Conservation (phyloP, 805 yeast species). For the Teunomyces panamensis region DNA sequence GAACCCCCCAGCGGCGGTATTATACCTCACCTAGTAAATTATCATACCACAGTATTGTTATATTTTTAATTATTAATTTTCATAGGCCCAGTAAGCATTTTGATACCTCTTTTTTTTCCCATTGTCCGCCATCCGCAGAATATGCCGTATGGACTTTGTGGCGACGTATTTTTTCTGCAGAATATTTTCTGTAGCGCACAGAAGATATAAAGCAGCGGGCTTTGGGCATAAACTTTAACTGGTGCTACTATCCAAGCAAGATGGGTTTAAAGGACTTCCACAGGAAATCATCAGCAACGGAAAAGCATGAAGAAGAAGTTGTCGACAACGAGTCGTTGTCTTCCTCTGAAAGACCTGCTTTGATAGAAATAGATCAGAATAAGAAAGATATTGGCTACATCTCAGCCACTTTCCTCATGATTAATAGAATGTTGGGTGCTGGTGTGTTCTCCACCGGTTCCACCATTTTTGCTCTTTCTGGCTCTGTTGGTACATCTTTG, state of each 20-base stretch:
- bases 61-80: too few relatives aligned
- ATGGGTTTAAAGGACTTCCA: constrained; percentile 12
- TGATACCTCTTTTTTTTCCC: not conserved
- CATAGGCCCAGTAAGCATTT: too few relatives aligned
- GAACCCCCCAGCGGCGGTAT: too few relatives aligned
- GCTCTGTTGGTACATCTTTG: constrained; percentile 70
- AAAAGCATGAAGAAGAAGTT: constrained; percentile 3
- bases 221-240: not conserved
- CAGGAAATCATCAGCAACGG: constrained; percentile 3
- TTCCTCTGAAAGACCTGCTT: constrained; percentile 19
- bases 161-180: constrained; percentile 4
- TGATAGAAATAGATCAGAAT: constrained; percentile 42
- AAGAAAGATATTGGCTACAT: constrained; percentile 43
- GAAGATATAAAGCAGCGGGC: not conserved
- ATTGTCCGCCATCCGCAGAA: not conserved
- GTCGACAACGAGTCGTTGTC: constrained; percentile 3
- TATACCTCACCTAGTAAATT: too few relatives aligned
- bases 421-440: constrained; percentile 72
- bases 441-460: constrained; percentile 72
- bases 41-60: too few relatives aligned
- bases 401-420: constrained; percentile 48
- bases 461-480: constrained; percentile 53
- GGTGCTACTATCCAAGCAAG: not conserved
- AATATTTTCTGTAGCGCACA: constrained; percentile 2
- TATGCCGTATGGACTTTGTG: not conserved